These are phyloP conservation scores for Cubamyces sp. DNA, from an alignment of 768 basidiomycete genomes.

Conservation along the genomic window DNA sequence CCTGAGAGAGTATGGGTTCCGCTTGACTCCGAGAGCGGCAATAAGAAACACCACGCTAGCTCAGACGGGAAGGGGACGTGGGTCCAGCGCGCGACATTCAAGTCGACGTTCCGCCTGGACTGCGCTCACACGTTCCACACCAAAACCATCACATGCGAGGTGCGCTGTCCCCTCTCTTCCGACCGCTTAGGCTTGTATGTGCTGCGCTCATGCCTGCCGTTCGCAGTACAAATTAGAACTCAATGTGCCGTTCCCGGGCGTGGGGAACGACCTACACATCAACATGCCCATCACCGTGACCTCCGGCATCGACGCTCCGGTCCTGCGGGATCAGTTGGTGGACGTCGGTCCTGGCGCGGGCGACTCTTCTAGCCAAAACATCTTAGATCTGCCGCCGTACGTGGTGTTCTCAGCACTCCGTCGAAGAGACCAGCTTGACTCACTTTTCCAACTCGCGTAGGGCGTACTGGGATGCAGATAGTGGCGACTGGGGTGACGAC, in stretches of 20 bases:
- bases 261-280: constrained; percentile 22
- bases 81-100: constrained; percentile 24
- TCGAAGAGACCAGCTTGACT: neutral
- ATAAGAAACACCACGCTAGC: neutral
- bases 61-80: constrained; percentile 17
- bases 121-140: constrained; percentile 22
- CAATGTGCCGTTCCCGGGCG: constrained; percentile 21
- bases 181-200: no score
- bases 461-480: constrained; percentile 1
- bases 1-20: neutral
- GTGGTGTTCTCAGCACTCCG: neutral
- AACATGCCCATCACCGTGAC: constrained; percentile 11
- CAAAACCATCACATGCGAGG: constrained; percentile 11
- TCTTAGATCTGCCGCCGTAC: neutral
- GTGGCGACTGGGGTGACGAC: neutral
- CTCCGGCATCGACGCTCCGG: constrained; percentile 15
- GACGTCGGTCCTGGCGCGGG: no score
- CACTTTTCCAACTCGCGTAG: neutral
- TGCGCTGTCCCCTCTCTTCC: neutral
- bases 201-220: no score
- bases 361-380: no score
- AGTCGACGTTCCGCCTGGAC: constrained; percentile 14
- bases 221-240: constrained; percentile 15
- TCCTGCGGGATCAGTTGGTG: neutral
- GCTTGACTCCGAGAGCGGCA: neutral